Evolutionary conservation across 805 yeast genomes (phyloP), one percentile per base, ranked within the genome.

Genomic region (Myxozyma kluyveri): DNA sequence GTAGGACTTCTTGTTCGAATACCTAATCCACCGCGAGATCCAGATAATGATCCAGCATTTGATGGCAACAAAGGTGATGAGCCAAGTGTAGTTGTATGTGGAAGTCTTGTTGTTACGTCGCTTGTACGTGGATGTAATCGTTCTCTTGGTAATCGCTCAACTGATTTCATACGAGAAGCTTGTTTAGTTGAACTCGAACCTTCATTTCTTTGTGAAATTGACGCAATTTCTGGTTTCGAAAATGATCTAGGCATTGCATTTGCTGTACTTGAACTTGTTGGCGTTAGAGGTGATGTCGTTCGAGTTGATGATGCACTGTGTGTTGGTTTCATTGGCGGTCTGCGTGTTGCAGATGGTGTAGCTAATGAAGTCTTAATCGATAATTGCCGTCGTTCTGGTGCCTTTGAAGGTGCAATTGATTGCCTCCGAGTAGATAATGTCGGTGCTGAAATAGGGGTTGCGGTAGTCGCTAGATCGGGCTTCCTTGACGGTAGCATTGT

Each of bases 1-100:
- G 49, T 43, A 4, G 57, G 57, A 22, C 54, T 49, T 18, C 45
- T 21, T 7, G 54, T 50, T 17, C 51, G 38, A 5, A 52, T 49
- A 18, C 54, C 57, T 3, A 49, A 44, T 3, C 54, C 57, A 22
- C 42, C 44, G 10, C 12, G 27, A 4, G 49, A 23, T 9, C 23
- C 10, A 12, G 45, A 12, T 1, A 50, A 4, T 24, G 46, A 9
- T 4, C n/a, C n/a, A n/a, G n/a, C n/a, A n/a, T n/a, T n/a, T n/a
- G n/a, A n/a, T n/a, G n/a, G n/a, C n/a, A n/a, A n/a, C n/a, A 35
- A 4, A 18, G 32, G 12, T 14, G 51, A 10, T 22, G 47, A 36
- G 23, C 22, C 22, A 3, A 18, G 23, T 3, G 23, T 18, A n/a
- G 27, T n/a, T 1, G 33, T 29, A 7, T 31, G 7, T 2, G 23